Evolutionary conservation across 345 rosid species (phyloP), one percentile per base, ranked within the genome.

Genomic region (Geranium rotundifolium): DNA sequence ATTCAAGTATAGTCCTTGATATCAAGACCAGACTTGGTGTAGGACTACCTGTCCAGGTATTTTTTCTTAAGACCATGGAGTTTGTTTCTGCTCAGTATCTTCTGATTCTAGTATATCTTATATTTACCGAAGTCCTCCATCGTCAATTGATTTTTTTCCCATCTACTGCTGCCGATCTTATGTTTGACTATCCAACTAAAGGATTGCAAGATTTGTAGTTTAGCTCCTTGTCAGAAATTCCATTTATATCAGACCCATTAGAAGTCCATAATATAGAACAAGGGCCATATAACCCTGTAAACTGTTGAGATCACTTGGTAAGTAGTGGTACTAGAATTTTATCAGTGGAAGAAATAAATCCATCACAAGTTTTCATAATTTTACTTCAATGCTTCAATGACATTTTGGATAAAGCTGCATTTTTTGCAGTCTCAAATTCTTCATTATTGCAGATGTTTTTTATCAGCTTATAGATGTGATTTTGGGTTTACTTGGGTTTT

Each of bases 31-130:
- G 84, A 75, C 80, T 92, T 73, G 99, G 99, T 23, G 79, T 92
- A 34, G 79, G 85, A 19, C 84, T 92, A 17, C 99, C 97, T 17
- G 80, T 92, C 58, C 96, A 92, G 96, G 99, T 87, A 72, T 65
- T 52, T n/a, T n/a, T n/a, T n/a, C n/a, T n/a, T n/a, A n/a, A n/a
- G n/a, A n/a, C n/a, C n/a, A 4, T 34, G n/a, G n/a, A 3, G 8
- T 34, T 34, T 34, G 41, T 8, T 34, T 34, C 41, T 34, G 8
- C 41, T 34, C 41, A 34, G 41, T 34, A 34, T 34, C 41, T 34
- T 34, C 41, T 34, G n/a, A n/a, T n/a, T n/a, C n/a, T n/a, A n/a
- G n/a, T n/a, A 34, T 34, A 34, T 34, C 5, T 3, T 34, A 52
- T 52, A 5, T 52, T 3, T 52, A 17, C 2, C 3, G n/a, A 52